Evolutionary conservation across 768 basidiomycete species (phyloP), one percentile per base, ranked within the genome.

Genomic region (Xerocomus spinulosus): DNA sequence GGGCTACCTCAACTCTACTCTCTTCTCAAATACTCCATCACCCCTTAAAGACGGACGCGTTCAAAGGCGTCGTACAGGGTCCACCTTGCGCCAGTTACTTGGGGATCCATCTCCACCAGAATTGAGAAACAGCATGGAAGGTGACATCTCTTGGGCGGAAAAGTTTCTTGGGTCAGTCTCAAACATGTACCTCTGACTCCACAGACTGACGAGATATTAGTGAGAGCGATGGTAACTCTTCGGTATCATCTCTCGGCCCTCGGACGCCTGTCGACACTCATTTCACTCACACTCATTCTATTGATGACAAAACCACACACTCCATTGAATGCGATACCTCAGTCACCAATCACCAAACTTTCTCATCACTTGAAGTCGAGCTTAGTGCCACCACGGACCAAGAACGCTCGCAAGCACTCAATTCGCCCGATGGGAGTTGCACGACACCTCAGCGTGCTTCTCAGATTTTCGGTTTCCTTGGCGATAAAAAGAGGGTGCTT

Each of bases 91-190:
- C 5, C 81, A 88, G 58, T 68, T 91, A 3, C 72, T 91, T 25
- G 85, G 87, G 3, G 75, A 75, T 44, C 73, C 82, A 1, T 60
- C 56, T 9, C 58, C 66, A 2, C 67, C 48, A 24, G 52, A 56
- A 14, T 36, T 59, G 14, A 50, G 54, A 23, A 68, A 71, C 46
- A 59, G 71, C 52, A 67, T 59, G 1, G 85, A 87, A 61, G 81
- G 86, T 7, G 87, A 90, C 55, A 87, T 91, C 45, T 89, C 87
- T 2, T 91, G 87, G 87, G 87, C 87, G 12, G 87, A 91, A 68
- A 76, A 78, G 35, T 82, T 79, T 64, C 70, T 89, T 44, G 77
- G 74, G 87, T 88, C 55, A 48, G 80, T 58, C 0, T 6, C 13
- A 23, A 24, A 29, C 33, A 12, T 7, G 13, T 37, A 14, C 34